Evolutionary conservation across 1,284 basidiomycete genomes (phyloP), one percentile per base, ranked within the genome.

Genomic region (Salmacisia buchloeana): DNA sequence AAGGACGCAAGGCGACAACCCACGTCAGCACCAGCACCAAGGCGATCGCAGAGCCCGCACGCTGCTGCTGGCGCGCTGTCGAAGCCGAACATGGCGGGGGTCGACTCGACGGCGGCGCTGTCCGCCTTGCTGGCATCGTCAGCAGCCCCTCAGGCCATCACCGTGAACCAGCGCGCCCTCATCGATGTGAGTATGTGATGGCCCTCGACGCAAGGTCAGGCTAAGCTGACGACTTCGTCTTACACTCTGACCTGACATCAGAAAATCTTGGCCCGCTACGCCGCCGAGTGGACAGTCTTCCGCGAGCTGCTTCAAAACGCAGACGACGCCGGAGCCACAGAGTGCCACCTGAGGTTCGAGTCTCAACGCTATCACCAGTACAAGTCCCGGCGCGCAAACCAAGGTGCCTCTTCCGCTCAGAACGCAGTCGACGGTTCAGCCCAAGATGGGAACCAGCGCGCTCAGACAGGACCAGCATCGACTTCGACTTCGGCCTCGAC

Each of bases 271-370:
- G 91, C 94, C 21, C 85, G 94, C 49, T 98, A 97, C 80, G 91
- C 90, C 25, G 94, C 91, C 61, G 93, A 97, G 81, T 77, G 77
- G 64, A 79, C 76, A 60, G 90, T 94, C 52, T 94, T 93, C 74
- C 86, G 94, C 41, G 94, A 97, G 79, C 86, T 97, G 10, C 83
- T 97, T 85, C 85, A 97, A 83, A 97, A 97, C 76, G 94, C 94
- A 15, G 94, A 97, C 77, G 94, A 97, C 81, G 93, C 92, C 1
- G 88, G 87, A 43, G 89, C 92, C 5, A 69, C 70, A 7, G 66
- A 70, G 43, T 79, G 77, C 64, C 75, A 78, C 66, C 71, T 79
- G 12, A 72, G 74, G 41, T 76, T 79, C 65, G 72, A 76, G 18
- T 73, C 56, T 10, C 33, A 54, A 31, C 27, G 27, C 31, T 54